A percentile compares a stretch with the other conserved stretches of the same genome.
Conservation (phyloP, 2,329 filamentous ascomycete species). For the Colletotrichum sp. region DNA sequence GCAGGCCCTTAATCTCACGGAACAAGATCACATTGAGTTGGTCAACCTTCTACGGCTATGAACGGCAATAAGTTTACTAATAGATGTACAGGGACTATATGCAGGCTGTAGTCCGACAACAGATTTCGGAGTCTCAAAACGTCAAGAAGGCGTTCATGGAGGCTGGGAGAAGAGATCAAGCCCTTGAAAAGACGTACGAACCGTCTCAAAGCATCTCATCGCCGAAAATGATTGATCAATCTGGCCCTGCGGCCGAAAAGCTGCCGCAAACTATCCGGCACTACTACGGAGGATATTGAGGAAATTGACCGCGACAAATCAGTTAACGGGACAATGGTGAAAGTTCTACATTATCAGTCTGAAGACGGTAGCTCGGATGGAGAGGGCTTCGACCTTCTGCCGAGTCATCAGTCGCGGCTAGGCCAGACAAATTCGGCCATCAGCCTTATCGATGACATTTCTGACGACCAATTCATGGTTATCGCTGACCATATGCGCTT, state of each 20-base stretch:
- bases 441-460: neutral
- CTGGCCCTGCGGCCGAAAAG: neutral
- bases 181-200: fast-evolving
- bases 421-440: neutral
- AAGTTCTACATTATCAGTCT: fast-evolving
- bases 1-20: neutral
- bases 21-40: neutral
- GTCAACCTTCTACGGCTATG: fast-evolving
- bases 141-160: neutral
- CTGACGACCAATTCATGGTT: neutral
- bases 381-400: fast-evolving
- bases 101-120: neutral
- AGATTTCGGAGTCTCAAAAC: neutral
- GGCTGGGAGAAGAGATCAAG: neutral
- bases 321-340: fast-evolving
- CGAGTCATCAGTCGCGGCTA: too few relatives aligned
- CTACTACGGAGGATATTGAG: neutral
- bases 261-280: neutral
- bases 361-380: neutral
- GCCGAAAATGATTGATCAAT: neutral
- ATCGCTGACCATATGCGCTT: neutral
- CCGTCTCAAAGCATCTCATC: fast-evolving
- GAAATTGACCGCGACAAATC: neutral
- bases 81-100: fast-evolving
- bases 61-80: fast-evolving